Base-by-base conservation (phyloP, 768 basidiomycete species). In the Tulasnella sp. region DNA sequence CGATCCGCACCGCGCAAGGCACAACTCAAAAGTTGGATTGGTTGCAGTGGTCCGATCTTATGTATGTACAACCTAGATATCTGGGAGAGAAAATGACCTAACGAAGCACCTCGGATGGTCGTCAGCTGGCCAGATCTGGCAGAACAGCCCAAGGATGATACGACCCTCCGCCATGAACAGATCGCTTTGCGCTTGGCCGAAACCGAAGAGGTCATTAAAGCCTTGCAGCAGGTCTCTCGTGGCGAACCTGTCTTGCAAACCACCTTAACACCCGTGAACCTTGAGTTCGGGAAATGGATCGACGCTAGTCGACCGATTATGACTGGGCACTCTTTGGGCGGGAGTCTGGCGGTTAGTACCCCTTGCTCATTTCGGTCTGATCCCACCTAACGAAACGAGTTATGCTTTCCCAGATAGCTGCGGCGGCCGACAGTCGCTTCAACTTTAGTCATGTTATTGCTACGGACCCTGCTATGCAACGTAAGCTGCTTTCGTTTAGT, bases 121-220 rank as follows among this genome's bases (percentile, higher is more conserved):
- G n/a, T n/a, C 51, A 53, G 51, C 9, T 53, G 73, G 72, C 63
- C 61, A 23, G 66, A 67, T 27, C 47, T 70, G 48, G 74, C 65
- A 61, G 68, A 64, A 63, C 70, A 63, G 58, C 73, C 62, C 63
- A 70, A 52, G 53, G 75, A 67, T 61, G 70, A 73, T 67, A 64
- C 62, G 65, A 68, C 52, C 4, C 64, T 66, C n/a, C 61, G 68
- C 17, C 66, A 63, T 30, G 68, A 69, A 38, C 70, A 73, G 32
- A 65, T 75, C 41, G 58, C 66, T 19, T 69, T 77, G 54, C 70
- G 78, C 15, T 62, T 71, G 2, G 65, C 73, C 7, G 76, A 79
- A 61, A 67, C 77, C 10, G 70, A 74, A 3, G 63, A 64, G 2
- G 68, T 72, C 0, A 58, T 71, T 4, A 19, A 71, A 2, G 67